These are phyloP conservation scores for Tetradesmus obliquus DNA, from an alignment of 139 green algal species.

Conservation along the genomic window DNA sequence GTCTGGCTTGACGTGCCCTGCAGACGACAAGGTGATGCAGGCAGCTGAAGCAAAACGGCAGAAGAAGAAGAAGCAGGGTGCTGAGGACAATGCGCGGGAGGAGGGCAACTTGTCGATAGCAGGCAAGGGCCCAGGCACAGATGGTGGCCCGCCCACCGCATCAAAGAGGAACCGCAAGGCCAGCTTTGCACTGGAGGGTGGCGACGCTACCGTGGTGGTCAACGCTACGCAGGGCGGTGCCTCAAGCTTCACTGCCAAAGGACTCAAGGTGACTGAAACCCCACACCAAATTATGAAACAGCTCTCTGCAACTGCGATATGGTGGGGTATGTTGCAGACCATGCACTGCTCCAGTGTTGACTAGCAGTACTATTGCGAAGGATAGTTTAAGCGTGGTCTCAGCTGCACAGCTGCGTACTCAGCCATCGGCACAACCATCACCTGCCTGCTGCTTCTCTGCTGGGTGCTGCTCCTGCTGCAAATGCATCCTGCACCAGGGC, in stretches of 20 bases:
- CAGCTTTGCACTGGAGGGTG: neutral
- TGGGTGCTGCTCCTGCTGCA: neutral
- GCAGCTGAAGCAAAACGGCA: neutral
- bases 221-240: neutral
- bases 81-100: neutral
- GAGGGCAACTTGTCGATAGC: conserved; percentile 24
- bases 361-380: no score
- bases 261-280: neutral
- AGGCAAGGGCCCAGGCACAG: neutral
- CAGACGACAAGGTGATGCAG: conserved; percentile 9
- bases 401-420: no score
- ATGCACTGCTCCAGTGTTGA: no score
- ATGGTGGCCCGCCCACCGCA: neutral
- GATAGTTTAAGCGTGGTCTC: no score
- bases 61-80: conserved; percentile 1
- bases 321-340: no score
- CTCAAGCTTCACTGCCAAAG: neutral
- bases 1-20: neutral
- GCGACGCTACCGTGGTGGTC: neutral
- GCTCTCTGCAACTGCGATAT: no score
- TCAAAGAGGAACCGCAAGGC: neutral
- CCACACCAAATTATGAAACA: no score
- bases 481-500: neutral
- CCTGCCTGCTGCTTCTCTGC: neutral
- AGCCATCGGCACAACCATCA: no score